phyloP scores from a whole-genome alignment of 2,329 filamentous ascomycete species.

The Polychaeton citri region DNA sequence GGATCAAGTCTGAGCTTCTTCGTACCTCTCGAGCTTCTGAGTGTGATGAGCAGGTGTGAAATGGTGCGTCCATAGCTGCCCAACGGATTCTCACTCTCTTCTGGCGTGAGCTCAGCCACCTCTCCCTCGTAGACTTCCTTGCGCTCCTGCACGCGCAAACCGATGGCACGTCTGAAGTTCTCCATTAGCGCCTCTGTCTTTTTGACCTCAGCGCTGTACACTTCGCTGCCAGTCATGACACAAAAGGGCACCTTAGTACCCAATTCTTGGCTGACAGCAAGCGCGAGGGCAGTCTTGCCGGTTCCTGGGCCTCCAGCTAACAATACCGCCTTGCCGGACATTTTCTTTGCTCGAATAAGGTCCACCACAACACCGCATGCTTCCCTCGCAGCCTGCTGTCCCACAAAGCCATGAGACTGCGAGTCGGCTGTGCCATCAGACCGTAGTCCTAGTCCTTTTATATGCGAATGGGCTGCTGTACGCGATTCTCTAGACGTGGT shows the following conservation, averaged over 20 bases:
- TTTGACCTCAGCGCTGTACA: slow-evolving; percentile 97
- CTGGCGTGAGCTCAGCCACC: slow-evolving; percentile 91
- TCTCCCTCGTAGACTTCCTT: slow-evolving; percentile 99
- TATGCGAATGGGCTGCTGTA: slow-evolving; percentile 94
- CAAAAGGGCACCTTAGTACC: slow-evolving; percentile 98
- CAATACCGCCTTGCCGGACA: slow-evolving; percentile 87
- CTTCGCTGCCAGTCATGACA: slow-evolving; percentile 93
- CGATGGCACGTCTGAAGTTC: slow-evolving; percentile 94
- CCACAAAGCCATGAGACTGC: slow-evolving; percentile 72
- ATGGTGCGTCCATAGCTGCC: slow-evolving; percentile 97
- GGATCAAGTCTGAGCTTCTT: slow-evolving; percentile 96
- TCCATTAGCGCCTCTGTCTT: slow-evolving; percentile 99
- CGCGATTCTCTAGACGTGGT: slow-evolving; percentile 62
- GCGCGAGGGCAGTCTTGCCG: slow-evolving; percentile 89
- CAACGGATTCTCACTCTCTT: slow-evolving; percentile 94
- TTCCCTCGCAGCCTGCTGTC: slow-evolving; percentile 80
- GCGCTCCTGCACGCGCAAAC: slow-evolving; percentile 90
- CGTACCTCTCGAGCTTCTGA: slow-evolving; percentile 91
- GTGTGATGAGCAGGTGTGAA: slow-evolving; percentile 81
- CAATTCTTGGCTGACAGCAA: slow-evolving; percentile 91
- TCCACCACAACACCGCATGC: slow-evolving; percentile 94
- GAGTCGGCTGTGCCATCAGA: slow-evolving; percentile 74
- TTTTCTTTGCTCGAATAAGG: slow-evolving; percentile 89
- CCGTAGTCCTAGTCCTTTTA: slow-evolving; percentile 83
- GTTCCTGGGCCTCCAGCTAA: slow-evolving; percentile 91